phyloP scores from a whole-genome alignment of 2,329 filamentous ascomycete species.

The Neofusicoccum parvum region DNA sequence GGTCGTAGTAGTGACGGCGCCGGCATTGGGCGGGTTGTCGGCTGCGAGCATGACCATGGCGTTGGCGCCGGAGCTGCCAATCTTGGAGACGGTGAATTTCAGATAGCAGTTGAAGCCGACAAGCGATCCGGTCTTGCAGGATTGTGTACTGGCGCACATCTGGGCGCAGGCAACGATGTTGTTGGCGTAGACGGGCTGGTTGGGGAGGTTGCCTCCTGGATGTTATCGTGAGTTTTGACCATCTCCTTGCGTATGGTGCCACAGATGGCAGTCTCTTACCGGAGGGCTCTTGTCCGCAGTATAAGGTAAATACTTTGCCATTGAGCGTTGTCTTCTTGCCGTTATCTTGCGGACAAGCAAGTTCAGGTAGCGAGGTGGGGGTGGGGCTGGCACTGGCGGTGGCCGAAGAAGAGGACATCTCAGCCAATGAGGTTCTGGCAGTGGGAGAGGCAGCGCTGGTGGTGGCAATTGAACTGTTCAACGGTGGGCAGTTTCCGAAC shows the following conservation, averaged over 20 bases:
- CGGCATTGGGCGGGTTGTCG: background rate
- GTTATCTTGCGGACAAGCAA: background rate
- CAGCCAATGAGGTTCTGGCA: background rate
- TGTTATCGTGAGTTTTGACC: background rate
- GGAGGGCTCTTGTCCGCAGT: background rate
- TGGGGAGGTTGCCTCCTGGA: background rate
- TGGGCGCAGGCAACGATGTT: background rate
- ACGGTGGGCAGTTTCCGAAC: conserved; percentile 28
- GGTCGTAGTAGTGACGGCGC: background rate
- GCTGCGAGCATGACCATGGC: background rate
- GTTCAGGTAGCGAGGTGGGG: background rate
- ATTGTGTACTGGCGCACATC: background rate
- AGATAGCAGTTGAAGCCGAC: background rate
- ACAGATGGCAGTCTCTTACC: background rate
- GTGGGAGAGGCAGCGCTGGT: background rate
- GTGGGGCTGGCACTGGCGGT: background rate
- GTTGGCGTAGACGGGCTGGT: background rate
- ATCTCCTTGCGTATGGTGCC: background rate
- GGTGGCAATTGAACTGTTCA: background rate
- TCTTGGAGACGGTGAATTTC: background rate
- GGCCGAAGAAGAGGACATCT: background rate
- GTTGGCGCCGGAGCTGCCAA: background rate
- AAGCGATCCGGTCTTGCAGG: background rate
- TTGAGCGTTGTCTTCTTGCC: background rate
- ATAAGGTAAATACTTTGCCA: background rate